phyloP scores from a whole-genome alignment of 208 protist species.

The Leishmania braziliensis region DNA sequence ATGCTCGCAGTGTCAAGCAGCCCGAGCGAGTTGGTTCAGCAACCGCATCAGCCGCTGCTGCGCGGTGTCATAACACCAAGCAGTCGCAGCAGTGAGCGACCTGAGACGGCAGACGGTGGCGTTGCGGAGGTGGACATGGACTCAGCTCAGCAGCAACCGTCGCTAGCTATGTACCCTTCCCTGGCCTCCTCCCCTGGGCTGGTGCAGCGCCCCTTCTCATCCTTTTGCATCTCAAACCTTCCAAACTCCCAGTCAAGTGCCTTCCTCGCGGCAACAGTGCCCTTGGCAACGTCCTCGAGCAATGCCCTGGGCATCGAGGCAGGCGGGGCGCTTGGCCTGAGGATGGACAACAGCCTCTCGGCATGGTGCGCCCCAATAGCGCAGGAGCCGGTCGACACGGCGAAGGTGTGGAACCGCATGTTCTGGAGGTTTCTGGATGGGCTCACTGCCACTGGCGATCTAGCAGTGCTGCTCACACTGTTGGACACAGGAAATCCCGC shows the following conservation, averaged over 20 bases:
- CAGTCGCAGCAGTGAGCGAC: background rate
- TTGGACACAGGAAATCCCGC: conserved; percentile 18
- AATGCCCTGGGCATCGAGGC: conserved; percentile 7
- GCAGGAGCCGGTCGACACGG: conserved; percentile 32
- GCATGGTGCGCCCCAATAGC: conserved; percentile 5
- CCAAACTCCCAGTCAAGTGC: conserved; percentile 2
- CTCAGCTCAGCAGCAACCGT: conserved; percentile 9
- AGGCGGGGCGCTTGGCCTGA: conserved; percentile 7
- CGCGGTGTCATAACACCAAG: conserved; percentile 7
- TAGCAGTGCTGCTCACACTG: conserved; percentile 34
- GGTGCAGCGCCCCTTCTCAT: conserved; percentile 1
- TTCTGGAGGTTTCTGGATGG: conserved; percentile 54
- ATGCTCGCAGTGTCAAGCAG: background rate
- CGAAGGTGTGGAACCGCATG: conserved; percentile 38
- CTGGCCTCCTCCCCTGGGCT: background rate
- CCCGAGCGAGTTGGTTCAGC: conserved; percentile 1
- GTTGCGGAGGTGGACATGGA: background rate
- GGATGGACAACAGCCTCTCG: background rate
- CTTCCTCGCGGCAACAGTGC: background rate
- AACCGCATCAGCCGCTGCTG: conserved; percentile 5
- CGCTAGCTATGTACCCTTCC: background rate
- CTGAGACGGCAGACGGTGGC: background rate
- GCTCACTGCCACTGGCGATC: conserved; percentile 33
- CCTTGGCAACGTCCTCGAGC: conserved; percentile 1
- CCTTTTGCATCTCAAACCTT: background rate